Evolutionary conservation across 202 grass and related monocot species (phyloP).

Genomic region (Setaria viridis): DNA sequence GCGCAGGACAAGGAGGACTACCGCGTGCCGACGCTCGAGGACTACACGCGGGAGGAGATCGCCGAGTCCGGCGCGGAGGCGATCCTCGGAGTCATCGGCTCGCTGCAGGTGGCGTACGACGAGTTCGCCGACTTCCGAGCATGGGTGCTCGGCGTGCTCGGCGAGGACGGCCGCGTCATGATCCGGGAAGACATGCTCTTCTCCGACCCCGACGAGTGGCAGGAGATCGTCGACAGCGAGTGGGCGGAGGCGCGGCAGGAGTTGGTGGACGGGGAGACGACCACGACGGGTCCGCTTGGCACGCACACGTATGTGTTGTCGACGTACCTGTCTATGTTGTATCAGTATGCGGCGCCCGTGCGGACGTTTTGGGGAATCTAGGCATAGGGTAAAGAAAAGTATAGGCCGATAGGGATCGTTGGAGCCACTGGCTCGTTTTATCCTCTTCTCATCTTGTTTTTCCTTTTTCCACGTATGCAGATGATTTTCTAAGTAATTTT

Average conservation of each 20-base stretch:
- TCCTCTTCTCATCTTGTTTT: too few species aligned
- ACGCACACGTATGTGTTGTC: background rate
- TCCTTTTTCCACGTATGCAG: too few species aligned
- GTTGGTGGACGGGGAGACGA: background rate
- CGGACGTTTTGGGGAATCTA: background rate
- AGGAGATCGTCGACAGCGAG: background rate
- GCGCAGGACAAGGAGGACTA: constrained; percentile 1
- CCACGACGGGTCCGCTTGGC: background rate
- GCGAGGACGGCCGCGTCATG: background rate
- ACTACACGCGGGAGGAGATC: constrained; percentile 5
- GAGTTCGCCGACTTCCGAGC: constrained; percentile 12
- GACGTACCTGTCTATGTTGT: background rate
- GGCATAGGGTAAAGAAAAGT: background rate
- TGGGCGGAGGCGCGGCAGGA: background rate
- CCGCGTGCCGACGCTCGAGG: background rate
- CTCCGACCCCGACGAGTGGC: background rate
- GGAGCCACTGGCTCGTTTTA: background rate
- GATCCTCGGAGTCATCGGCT: background rate
- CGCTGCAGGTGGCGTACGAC: background rate
- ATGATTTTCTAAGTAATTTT: too few species aligned
- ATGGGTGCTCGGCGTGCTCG: background rate
- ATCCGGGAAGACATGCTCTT: background rate
- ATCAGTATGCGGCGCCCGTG: background rate
- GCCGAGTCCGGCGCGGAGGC: background rate
- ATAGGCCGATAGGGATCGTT: too few species aligned